Conservation (phyloP, 2,329 filamentous ascomycete species). For the Tolypocladium inflatum region DNA sequence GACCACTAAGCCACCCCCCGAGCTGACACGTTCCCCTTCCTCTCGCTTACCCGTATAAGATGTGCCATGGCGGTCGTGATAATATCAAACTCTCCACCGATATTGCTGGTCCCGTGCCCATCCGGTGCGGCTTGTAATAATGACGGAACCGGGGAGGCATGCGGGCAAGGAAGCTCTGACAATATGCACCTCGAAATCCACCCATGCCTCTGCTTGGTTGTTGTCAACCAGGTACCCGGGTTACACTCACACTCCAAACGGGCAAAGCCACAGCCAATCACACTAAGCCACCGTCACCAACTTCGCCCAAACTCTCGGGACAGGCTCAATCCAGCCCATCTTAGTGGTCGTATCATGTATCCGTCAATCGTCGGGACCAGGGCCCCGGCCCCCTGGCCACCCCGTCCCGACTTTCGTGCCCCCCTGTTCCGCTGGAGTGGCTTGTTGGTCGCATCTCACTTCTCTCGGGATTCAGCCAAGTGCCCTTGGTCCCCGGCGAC, state of each 20-base stretch:
- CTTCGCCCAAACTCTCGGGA: slow-evolving; percentile 1
- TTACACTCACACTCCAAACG: background rate
- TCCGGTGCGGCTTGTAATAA: background rate
- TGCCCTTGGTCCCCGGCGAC: slow-evolving; percentile 4
- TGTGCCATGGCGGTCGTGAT: background rate
- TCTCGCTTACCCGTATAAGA: background rate
- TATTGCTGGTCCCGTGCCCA: background rate
- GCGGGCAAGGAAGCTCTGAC: background rate
- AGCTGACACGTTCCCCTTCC: background rate
- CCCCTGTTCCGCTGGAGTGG: background rate
- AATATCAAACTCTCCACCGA: background rate
- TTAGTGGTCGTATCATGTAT: background rate
- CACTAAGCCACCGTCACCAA: background rate
- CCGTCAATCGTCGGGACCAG: background rate
- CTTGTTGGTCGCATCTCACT: slow-evolving; percentile 6
- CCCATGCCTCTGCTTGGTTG: background rate
- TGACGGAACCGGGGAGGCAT: background rate
- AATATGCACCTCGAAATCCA: background rate
- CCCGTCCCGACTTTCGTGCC: background rate
- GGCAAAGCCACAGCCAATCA: background rate
- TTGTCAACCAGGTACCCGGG: slow-evolving; percentile 1
- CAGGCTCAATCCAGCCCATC: background rate
- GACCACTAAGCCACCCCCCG: background rate
- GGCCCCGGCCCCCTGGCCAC: background rate
- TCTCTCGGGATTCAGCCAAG: slow-evolving; percentile 8